Evolutionary conservation across 257 asterid species (phyloP).

Genomic region (Nicotiana obtusifolia): DNA sequence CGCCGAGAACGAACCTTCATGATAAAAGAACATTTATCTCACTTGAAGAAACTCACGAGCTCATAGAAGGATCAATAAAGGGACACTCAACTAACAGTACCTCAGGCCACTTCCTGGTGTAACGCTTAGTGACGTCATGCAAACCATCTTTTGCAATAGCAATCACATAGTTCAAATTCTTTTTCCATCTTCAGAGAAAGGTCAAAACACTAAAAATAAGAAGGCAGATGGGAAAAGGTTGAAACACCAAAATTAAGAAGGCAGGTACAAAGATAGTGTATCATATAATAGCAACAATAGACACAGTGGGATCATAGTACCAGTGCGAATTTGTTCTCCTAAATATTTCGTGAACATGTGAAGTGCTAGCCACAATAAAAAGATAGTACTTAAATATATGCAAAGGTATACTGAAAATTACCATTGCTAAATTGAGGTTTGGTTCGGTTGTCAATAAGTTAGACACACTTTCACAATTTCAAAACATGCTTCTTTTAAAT

Average conservation of each 20-base stretch:
- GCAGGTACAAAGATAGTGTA: not conserved
- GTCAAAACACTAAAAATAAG: slow-evolving; percentile 22
- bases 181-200: slow-evolving; percentile 68
- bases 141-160: slow-evolving; percentile 82
- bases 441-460: not conserved
- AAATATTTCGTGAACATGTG: not conserved
- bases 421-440: not conserved
- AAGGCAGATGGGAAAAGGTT: not conserved
- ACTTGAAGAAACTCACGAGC: slow-evolving; percentile 3
- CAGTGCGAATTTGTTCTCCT: not conserved
- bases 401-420: not conserved
- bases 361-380: not conserved
- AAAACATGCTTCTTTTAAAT: not conserved
- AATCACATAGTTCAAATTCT: slow-evolving; percentile 64
- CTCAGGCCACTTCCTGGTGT: slow-evolving; percentile 91
- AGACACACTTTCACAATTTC: not conserved
- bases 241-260: not conserved
- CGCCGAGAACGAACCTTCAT: slow-evolving; percentile 75
- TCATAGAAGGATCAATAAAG: not conserved
- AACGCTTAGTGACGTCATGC: slow-evolving; percentile 89
- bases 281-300: not conserved
- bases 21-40: slow-evolving; percentile 6
- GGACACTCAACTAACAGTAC: slow-evolving; percentile 21
- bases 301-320: not conserved
- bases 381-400: not conserved